These are phyloP conservation scores for Xylariaceae sp. DNA, from an alignment of 2,329 filamentous ascomycete genomes.

Conservation along the genomic window DNA sequence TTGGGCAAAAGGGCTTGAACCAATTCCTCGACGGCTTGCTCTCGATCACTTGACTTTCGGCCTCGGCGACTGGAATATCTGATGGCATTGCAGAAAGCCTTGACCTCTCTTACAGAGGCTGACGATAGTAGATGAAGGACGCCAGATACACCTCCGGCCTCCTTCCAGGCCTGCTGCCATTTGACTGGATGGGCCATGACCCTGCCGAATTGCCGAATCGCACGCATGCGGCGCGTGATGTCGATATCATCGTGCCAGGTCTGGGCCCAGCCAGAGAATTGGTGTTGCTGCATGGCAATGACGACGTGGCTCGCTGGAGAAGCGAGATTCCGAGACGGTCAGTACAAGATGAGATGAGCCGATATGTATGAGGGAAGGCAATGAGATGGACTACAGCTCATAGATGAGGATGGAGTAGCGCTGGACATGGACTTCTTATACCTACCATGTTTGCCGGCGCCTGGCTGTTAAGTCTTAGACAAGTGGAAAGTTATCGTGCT, in stretches of 20 bases:
- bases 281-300: conserved; percentile 4
- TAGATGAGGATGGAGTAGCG: too few species aligned
- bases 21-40: conserved; percentile 9
- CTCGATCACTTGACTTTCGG: conserved; percentile 12
- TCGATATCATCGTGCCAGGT: conserved; percentile 8
- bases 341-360: neutral
- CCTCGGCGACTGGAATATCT: conserved; percentile 9
- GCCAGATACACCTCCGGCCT: conserved; percentile 13
- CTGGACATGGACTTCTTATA: too few species aligned
- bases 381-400: neutral
- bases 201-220: conserved; percentile 10
- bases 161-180: conserved; percentile 13
- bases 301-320: neutral
- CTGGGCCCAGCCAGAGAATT: conserved; percentile 13
- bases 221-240: conserved; percentile 1
- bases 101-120: conserved; percentile 13
- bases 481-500: too few species aligned
- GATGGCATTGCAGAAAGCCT: conserved; percentile 10
- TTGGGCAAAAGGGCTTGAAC: conserved; percentile 15
- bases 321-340: neutral
- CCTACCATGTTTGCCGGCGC: too few species aligned
- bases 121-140: conserved; percentile 12
- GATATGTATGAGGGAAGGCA: neutral
- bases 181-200: conserved; percentile 2
- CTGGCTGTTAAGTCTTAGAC: too few species aligned